Evolutionary conservation across 2,329 filamentous ascomycete genomes (phyloP).

Genomic region (Ophiostoma sp.): DNA sequence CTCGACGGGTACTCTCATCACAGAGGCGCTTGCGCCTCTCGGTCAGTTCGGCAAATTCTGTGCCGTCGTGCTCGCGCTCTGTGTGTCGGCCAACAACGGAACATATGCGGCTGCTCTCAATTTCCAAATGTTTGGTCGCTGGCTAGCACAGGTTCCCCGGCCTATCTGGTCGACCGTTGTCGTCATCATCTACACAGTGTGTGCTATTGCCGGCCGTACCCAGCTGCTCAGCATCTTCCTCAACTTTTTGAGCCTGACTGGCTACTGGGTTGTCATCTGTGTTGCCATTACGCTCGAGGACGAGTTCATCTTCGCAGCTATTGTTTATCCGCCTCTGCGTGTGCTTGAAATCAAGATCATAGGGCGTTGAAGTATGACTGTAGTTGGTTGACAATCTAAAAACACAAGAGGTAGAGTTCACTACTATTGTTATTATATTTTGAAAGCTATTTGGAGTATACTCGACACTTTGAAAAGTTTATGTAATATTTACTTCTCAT

Average conservation of each 20-base stretch:
- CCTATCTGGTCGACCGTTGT: conserved; percentile 60
- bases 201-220: conserved; percentile 56
- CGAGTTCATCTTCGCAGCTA: conserved; percentile 50
- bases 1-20: conserved; percentile 59
- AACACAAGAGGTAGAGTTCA: background rate
- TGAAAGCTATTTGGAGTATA: too few species aligned
- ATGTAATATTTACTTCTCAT: too few species aligned
- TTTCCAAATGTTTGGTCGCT: conserved; percentile 59
- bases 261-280: conserved; percentile 64
- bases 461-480: too few species aligned
- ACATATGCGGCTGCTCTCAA: conserved; percentile 62
- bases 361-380: conserved; percentile 14
- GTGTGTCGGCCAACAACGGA: conserved; percentile 60
- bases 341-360: conserved; percentile 27
- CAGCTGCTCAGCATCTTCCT: conserved; percentile 60
- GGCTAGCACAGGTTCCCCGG: conserved; percentile 53
- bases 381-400: background rate
- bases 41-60: conserved; percentile 62
- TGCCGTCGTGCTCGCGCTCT: conserved; percentile 57
- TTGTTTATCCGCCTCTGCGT: conserved; percentile 29
- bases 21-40: conserved; percentile 55
- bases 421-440: background rate
- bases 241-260: conserved; percentile 65
- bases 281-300: conserved; percentile 58
- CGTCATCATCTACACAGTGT: conserved; percentile 58